Conservation (phyloP, 805 yeast species). For the Sugiyamaella floridensis region DNA sequence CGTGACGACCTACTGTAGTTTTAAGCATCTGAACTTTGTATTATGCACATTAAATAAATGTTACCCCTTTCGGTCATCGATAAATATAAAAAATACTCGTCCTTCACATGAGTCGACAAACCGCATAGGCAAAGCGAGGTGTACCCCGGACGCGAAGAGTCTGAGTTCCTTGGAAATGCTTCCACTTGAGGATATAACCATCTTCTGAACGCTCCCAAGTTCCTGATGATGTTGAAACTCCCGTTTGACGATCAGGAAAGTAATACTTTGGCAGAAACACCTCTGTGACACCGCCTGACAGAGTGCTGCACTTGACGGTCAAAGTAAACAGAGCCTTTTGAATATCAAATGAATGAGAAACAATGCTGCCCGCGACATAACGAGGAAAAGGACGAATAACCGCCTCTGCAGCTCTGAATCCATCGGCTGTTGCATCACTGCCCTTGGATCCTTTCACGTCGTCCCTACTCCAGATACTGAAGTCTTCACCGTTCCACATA, state of each 20-base stretch:
- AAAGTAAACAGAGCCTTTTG: conserved; percentile 13
- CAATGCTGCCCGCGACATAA: conserved; percentile 28
- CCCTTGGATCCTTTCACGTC: conserved; percentile 30
- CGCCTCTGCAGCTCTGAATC: conserved; percentile 53
- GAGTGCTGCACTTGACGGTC: conserved; percentile 8
- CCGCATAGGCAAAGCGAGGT: conserved; percentile 3
- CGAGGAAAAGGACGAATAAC: conserved; percentile 64
- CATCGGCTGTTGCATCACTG: conserved; percentile 5
- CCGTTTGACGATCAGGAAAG: conserved; percentile 44
- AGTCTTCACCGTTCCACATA: conserved; percentile 86
- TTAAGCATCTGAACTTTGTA: too few relatives aligned
- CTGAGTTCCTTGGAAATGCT: conserved; percentile 7
- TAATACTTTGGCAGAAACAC: conserved; percentile 70
- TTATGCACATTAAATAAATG: too few relatives aligned
- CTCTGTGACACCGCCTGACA: conserved; percentile 39
- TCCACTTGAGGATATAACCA: conserved; percentile 7
- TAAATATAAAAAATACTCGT: background rate
- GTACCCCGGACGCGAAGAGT: conserved; percentile 6
- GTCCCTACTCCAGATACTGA: conserved; percentile 72
- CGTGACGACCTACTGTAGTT: background rate
- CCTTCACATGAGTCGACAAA: conserved; percentile 4
- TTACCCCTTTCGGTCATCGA: background rate
- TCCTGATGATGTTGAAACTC: conserved; percentile 52
- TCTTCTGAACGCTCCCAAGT: conserved; percentile 43
- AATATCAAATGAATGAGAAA: conserved; percentile 16